A percentile compares a stretch with the other conserved stretches of the same genome.
phyloP scores from a whole-genome alignment of 192 early-diverging fungal genomes.

The Globomyces pollinis-pini region DNA sequence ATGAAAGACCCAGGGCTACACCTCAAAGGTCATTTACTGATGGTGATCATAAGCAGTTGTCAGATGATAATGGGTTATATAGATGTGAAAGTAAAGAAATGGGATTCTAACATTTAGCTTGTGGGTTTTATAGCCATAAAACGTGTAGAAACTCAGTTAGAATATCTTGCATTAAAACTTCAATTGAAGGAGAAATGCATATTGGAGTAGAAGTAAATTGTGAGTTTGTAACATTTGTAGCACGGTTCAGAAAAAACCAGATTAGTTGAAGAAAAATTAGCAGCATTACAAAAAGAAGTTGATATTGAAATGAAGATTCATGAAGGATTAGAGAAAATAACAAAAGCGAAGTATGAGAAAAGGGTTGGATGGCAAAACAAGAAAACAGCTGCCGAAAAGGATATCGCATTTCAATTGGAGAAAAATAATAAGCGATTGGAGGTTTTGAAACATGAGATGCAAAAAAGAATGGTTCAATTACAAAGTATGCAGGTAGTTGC shows the following conservation, averaged over 20 bases:
- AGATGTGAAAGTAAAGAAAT: conserved; percentile 36
- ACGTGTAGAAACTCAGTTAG: conserved; percentile 35
- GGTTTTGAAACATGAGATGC: conserved; percentile 39
- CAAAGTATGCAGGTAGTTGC: conserved; percentile 18
- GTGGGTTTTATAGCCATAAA: conserved; percentile 42
- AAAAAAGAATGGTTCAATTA: conserved; percentile 33
- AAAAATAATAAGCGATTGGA: conserved; percentile 29
- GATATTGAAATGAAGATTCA: conserved; percentile 52
- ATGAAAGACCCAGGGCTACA: conserved; percentile 12
- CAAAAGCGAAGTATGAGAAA: conserved; percentile 24
- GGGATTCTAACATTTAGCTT: conserved; percentile 17
- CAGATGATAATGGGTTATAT: conserved; percentile 21
- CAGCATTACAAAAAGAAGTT: conserved; percentile 42
- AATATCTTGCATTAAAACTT: conserved; percentile 30
- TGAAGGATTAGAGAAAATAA: conserved; percentile 41
- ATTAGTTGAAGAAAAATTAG: conserved; percentile 37
- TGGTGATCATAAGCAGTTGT: no score
- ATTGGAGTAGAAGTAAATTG: conserved; percentile 20
- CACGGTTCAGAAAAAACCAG: conserved; percentile 33
- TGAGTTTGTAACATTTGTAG: no score
- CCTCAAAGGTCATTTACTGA: no score
- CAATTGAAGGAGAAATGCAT: conserved; percentile 23
- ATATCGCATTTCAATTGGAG: conserved; percentile 32
- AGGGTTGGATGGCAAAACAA: neutral
- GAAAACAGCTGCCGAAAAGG: conserved; percentile 17